These are phyloP conservation scores for Gymnopilus dilepis DNA, from an alignment of 768 basidiomycete genomes.

Conservation along the genomic window DNA sequence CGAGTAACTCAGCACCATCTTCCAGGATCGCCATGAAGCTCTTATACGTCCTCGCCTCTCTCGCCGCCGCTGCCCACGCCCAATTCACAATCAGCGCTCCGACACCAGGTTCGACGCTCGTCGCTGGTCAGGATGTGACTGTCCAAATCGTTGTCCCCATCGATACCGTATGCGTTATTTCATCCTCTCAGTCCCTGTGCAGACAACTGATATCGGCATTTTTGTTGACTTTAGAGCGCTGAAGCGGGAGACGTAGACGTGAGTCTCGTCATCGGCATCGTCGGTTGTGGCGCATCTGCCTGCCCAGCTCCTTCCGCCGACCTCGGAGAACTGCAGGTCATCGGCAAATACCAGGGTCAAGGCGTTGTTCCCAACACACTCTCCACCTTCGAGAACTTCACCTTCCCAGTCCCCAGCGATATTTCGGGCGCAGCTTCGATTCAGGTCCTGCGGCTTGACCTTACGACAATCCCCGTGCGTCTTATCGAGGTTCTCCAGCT, in stretches of 20 bases:
- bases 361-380: background rate
- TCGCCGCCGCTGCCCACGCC: constrained; percentile 1
- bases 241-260: constrained; percentile 8
- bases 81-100: constrained; percentile 1
- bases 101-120: background rate
- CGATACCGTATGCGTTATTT: background rate
- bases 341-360: constrained; percentile 4
- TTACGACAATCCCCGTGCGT: background rate
- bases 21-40: constrained; percentile 6
- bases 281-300: constrained; percentile 1
- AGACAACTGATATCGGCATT: background rate
- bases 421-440: constrained; percentile 5
- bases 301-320: constrained; percentile 10
- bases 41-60: background rate
- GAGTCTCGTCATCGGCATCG: constrained; percentile 14
- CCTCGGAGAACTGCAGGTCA: constrained; percentile 8
- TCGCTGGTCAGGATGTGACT: background rate
- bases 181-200: background rate
- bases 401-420: background rate
- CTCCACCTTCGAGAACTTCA: constrained; percentile 3
- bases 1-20: no score
- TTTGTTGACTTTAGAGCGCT: constrained; percentile 4
- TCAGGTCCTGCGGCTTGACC: background rate
- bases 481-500: background rate
- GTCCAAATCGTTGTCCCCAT: constrained; percentile 7